These are phyloP conservation scores for Medicago truncatula DNA, from an alignment of 306 rosid species.

Conservation along the genomic window MtrunA17r5.0-ANR NC_053042.1:7826501-7827000, in stretches of 20 bases:
- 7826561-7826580: slow-evolving; percentile 79
- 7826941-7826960: slow-evolving; percentile 84
- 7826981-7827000: slow-evolving; percentile 90
- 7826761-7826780: slow-evolving; percentile 83
- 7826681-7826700: slow-evolving; percentile 95
- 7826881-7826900: slow-evolving; percentile 83
- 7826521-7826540: slow-evolving; percentile 78
- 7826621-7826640: slow-evolving; percentile 82
- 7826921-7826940: slow-evolving; percentile 86
- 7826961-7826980: slow-evolving; percentile 87
- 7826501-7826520: slow-evolving; percentile 88
- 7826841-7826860: slow-evolving; percentile 93
- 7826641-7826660: slow-evolving; percentile 90
- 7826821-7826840: slow-evolving; percentile 90
- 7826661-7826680: slow-evolving; percentile 91
- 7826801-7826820: slow-evolving; percentile 81
- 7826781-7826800: slow-evolving; percentile 92
- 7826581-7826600: slow-evolving; percentile 85
- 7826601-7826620: slow-evolving; percentile 83
- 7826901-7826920: slow-evolving; percentile 93
- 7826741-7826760: slow-evolving; percentile 74
- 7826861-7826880: slow-evolving; percentile 90
- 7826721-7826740: slow-evolving; percentile 89
- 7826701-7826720: slow-evolving; percentile 82
- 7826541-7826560: slow-evolving; percentile 90